These are phyloP conservation scores for Digitaria exilis DNA, from an alignment of 202 grass and related monocot species.

Conservation along the genomic window DNA sequence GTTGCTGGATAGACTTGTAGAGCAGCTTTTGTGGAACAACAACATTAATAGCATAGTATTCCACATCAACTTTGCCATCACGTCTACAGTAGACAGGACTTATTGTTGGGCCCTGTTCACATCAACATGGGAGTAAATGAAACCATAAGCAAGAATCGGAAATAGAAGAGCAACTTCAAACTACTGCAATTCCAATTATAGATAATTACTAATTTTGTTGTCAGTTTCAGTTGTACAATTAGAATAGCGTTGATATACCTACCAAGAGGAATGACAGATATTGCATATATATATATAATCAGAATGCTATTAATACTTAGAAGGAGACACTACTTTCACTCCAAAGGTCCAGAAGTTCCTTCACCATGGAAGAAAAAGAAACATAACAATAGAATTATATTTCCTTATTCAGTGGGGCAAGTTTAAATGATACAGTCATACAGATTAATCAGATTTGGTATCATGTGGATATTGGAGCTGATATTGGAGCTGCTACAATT, in stretches of 20 bases:
- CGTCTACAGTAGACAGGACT: slow-evolving; percentile 78
- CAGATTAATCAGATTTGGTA: not conserved
- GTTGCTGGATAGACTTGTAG: slow-evolving; percentile 93
- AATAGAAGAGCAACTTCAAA: slow-evolving; percentile 25
- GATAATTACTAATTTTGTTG: slow-evolving; percentile 14
- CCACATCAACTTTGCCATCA: slow-evolving; percentile 68
- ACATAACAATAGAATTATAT: not conserved
- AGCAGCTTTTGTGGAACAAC: slow-evolving; percentile 82
- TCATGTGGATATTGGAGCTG: not conserved
- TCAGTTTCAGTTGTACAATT: slow-evolving; percentile 7
- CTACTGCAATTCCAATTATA: slow-evolving; percentile 15
- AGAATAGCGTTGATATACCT: not conserved
- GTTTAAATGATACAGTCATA: not conserved
- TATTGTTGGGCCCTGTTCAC: slow-evolving; percentile 87
- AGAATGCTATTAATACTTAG: not conserved
- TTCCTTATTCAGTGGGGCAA: not conserved
- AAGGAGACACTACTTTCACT: not conserved
- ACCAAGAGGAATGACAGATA: not conserved
- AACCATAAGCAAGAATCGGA: slow-evolving; percentile 5
- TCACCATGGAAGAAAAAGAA: not conserved
- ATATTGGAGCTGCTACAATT: slow-evolving; percentile 23
- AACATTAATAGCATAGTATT: slow-evolving; percentile 72
- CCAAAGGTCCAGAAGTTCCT: not conserved
- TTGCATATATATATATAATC: not conserved
- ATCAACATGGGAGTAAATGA: slow-evolving; percentile 35